Base-by-base conservation (phyloP, 768 basidiomycete genomes). In the Thelephora aurantiotincta region DNA sequence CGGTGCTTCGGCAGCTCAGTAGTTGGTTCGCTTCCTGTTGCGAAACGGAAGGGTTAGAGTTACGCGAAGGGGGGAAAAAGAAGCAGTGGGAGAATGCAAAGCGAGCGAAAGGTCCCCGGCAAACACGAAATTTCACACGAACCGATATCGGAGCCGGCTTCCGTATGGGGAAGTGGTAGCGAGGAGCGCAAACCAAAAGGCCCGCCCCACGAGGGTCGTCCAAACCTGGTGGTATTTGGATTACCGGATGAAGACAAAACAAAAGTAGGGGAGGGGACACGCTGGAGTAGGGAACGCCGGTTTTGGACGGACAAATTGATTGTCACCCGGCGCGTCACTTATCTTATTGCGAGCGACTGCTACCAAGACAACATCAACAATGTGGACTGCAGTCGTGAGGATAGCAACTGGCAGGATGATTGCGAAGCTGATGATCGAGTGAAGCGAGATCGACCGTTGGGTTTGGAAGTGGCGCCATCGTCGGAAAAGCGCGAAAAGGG, bases 141-240 rank as follows among this genome's bases (percentile, higher is more conserved):
- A 30, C 26, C 26, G 26, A 30, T 30, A 30, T 30, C 26, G 26
- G 26, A 30, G 26, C 9, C 26, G 26, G 26, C 26, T 30, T 4
- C 26, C 26, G 9, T 9, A 30, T 30, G 26, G 26, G 26, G 5
- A 30, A 30, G 9, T 9, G 5, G 26, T 30, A 9, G 26, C 50
- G 22, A 55, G 47, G 41, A 68, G 61, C 30, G 69, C 66, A 37
- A 70, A 51, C 75, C 73, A 76, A 16, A 75, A 60, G 12, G 66
- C 63, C 61, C 3, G 77, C 75, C n/a, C n/a, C 16, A 58, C 70
- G 33, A 78, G 60, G n/a, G 65, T 62, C 66, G 79, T 69, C 74
- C 76, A 79, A 37, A 72, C 68, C 70, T 72, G 54, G n/a, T 44
- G 48, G 49, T 43, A 13, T 26, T 16, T 33, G 47, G 30, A 52